Base-by-base conservation (phyloP, 2,329 filamentous ascomycete species). In the Penicillium sclerotigenum region DNA sequence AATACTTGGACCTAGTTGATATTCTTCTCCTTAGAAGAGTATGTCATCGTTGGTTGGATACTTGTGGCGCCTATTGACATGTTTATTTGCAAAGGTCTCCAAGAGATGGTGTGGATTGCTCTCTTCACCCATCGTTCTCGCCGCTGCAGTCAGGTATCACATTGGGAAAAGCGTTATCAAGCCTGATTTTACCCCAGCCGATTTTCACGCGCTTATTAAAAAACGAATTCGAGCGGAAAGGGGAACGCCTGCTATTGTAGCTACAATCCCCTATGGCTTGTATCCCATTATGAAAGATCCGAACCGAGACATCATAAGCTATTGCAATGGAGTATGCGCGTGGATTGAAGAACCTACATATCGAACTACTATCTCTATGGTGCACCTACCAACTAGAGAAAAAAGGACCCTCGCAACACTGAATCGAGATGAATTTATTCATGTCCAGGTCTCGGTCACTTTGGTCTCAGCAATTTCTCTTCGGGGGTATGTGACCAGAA, bases 31-130 rank as follows among this genome's bases (percentile, higher is more conserved):
- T 71, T 22, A 65, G 66, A 46, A 65, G 64, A 49, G 72, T 72
- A 71, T 41, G 57, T 40, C 20, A 18, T 20, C 20, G 24, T 29
- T 16, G 31, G 18, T 16, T 24, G 26, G 4, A 26, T 42, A 28
- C 14, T 26, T 36, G 37, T 26, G 28, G 41, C 26, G 1, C 26
- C 14, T 11, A 16, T 41, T 43, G 7, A 40, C 14, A 40, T 14
- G 29, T n/a, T 45, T 7, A 14, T 13, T 16, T 29, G 26, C 14
- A 37, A 46, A 73, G 71, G 71, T 75, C 46, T 74, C 71, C 13
- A 69, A 57, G 58, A 60, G 59, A 53, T 75, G 73, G 73, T 53
- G 61, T 13, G 45, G 56, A 24, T 22, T 73, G 14, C 57, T 74
- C 13, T 70, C 69, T n/a, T 70, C 67, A 0, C 50, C 58, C 8